These are phyloP conservation scores for Fomitopsis pinicola DNA, from an alignment of 1,284 basidiomycete species.

Conservation along the genomic window DNA sequence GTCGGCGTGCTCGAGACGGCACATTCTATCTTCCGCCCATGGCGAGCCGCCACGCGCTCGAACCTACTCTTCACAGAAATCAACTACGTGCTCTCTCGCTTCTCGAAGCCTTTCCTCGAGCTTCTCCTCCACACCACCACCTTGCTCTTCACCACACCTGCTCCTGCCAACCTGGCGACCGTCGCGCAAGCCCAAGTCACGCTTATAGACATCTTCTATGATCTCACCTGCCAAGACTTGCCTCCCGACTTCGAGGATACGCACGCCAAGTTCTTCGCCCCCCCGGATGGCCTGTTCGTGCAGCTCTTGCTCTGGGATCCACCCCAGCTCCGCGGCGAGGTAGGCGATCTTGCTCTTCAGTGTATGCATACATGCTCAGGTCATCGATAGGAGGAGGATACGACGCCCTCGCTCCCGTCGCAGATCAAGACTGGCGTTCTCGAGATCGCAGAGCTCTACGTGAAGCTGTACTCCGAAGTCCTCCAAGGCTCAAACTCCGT, in stretches of 20 bases:
- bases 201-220: conserved; percentile 87
- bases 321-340: conserved; percentile 64
- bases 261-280: conserved; percentile 77
- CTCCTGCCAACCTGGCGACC: conserved; percentile 38
- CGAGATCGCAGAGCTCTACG: conserved; percentile 90
- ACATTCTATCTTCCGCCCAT: conserved; percentile 92
- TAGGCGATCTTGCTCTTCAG: conserved; percentile 33
- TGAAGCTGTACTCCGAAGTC: conserved; percentile 89
- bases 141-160: conserved; percentile 42
- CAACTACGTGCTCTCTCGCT: conserved; percentile 85
- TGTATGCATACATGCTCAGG: background rate
- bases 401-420: conserved; percentile 77
- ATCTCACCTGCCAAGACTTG: conserved; percentile 93
- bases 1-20: conserved; percentile 90
- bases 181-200: conserved; percentile 76
- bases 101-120: conserved; percentile 81
- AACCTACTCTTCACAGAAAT: conserved; percentile 89
- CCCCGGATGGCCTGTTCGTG: conserved; percentile 68
- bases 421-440: conserved; percentile 89
- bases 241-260: conserved; percentile 94
- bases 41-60: conserved; percentile 89
- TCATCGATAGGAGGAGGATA: conserved; percentile 68
- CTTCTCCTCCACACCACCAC: conserved; percentile 71
- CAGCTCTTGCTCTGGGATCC: conserved; percentile 80
- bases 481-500: conserved; percentile 69